Percentiles rank a stretch among this genome's conserved stretches.
Evolutionary conservation across 106 monocot genomes (phyloP).

Genomic region (Iris macrosiphon): DNA sequence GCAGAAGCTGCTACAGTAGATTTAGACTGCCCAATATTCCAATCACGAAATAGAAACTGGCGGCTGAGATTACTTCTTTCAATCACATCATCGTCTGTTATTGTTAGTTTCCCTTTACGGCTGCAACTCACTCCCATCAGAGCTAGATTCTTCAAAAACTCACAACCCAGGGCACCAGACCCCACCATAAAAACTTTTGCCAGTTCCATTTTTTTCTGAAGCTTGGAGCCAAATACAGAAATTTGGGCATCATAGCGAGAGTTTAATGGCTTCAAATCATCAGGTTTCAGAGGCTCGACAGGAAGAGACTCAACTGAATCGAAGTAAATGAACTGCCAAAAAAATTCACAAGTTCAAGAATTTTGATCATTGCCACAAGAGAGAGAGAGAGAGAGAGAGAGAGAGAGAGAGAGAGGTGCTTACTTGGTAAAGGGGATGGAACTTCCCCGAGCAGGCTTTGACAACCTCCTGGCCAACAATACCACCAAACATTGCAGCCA

Average conservation of each 20-base stretch:
- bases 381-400: background rate
- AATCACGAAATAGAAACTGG: slow-evolving; percentile 91
- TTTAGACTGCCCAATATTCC: slow-evolving; percentile 95
- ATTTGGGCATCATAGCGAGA: slow-evolving; percentile 95
- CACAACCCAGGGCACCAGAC: slow-evolving; percentile 96
- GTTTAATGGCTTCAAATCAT: slow-evolving; percentile 66
- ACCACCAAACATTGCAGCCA: slow-evolving; percentile 98
- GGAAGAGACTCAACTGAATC: slow-evolving; percentile 98
- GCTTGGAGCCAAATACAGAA: slow-evolving; percentile 86
- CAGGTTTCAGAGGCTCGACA: slow-evolving; percentile 42
- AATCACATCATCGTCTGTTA: slow-evolving; percentile 96
- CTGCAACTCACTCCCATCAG: slow-evolving; percentile 92
- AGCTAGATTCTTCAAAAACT: slow-evolving; percentile 96
- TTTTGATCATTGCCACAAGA: background rate
- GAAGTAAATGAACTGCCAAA: slow-evolving; percentile 88
- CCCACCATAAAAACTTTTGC: slow-evolving; percentile 84
- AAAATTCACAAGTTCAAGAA: background rate
- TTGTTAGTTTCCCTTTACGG: slow-evolving; percentile 64
- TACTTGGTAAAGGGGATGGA: slow-evolving; percentile 94
- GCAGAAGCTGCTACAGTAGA: slow-evolving; percentile 85
- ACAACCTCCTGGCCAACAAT: slow-evolving; percentile 95
- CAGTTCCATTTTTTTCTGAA: slow-evolving; percentile 79
- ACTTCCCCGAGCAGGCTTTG: slow-evolving; percentile 95
- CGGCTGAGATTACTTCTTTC: slow-evolving; percentile 96
- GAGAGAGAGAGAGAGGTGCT: slow-evolving; percentile 3